These are phyloP conservation scores for Mesotaenium endlicherianum DNA, from an alignment of 139 green algal species.

Conservation along the genomic window DNA sequence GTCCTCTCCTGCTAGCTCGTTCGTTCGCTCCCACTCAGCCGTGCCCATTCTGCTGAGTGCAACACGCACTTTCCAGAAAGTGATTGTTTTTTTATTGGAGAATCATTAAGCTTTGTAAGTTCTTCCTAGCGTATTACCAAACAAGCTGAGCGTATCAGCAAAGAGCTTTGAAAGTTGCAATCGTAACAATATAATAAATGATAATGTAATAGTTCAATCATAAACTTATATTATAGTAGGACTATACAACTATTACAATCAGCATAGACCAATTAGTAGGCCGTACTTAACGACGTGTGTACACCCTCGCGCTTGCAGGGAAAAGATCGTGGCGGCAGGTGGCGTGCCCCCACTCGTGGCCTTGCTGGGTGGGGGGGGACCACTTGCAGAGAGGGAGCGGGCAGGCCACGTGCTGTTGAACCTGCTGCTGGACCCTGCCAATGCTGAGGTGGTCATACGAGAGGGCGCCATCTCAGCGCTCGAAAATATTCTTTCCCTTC, in stretches of 20 bases:
- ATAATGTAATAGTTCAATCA: too few species aligned
- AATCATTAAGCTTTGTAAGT: neutral
- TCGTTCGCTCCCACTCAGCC: too few species aligned
- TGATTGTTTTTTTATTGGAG: neutral
- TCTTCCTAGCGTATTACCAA: too few species aligned
- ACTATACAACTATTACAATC: too few species aligned
- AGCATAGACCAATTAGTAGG: too few species aligned
- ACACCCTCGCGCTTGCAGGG: neutral
- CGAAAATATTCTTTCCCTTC: constrained; percentile 3
- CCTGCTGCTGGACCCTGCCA: neutral
- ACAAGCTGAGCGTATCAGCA: too few species aligned
- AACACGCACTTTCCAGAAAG: neutral
- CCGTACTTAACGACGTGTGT: too few species aligned
- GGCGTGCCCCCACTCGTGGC: neutral
- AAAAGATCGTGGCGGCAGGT: neutral
- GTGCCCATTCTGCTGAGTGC: neutral
- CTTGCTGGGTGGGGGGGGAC: neutral
- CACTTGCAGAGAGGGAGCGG: neutral
- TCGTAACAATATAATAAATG: too few species aligned
- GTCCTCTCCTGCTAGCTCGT: neutral
- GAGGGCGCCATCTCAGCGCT: neutral
- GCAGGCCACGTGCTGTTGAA: neutral
- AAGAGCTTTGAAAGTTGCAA: too few species aligned
- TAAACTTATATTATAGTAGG: too few species aligned
- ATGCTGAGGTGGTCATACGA: neutral